Conservation (phyloP, 768 basidiomycete genomes). For the Albatrellus ellisii region DNA sequence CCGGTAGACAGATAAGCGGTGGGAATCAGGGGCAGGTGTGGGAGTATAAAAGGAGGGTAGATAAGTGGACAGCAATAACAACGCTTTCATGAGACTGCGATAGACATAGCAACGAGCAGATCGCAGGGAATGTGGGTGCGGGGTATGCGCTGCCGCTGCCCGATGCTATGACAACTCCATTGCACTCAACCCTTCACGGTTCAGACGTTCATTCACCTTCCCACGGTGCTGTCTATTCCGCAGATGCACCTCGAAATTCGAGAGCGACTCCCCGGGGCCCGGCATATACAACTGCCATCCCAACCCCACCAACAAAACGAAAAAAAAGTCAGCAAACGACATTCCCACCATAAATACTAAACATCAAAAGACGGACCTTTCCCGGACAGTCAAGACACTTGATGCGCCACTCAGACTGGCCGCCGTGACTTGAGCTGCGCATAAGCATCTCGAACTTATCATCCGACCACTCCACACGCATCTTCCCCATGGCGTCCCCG, state of each 20-base stretch:
- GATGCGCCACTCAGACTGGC: constrained; percentile 71
- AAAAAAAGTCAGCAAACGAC: neutral
- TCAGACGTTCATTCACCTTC: constrained; percentile 49
- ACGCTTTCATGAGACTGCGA: too few species aligned
- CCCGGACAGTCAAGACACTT: constrained; percentile 90
- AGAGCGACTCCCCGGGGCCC: constrained; percentile 33
- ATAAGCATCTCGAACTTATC: constrained; percentile 75
- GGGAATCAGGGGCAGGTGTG: too few species aligned
- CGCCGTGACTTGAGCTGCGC: constrained; percentile 35
- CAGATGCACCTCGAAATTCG: constrained; percentile 89
- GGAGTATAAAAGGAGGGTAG: too few species aligned
- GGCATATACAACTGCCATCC: constrained; percentile 9
- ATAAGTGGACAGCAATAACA: too few species aligned
- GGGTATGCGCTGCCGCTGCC: neutral
- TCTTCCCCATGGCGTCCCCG: constrained; percentile 43
- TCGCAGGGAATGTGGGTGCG: neutral
- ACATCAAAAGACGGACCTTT: constrained; percentile 40
- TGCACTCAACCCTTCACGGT: constrained; percentile 7
- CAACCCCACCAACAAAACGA: constrained; percentile 1
- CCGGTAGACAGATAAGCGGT: too few species aligned
- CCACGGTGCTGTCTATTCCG: constrained; percentile 73
- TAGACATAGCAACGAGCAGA: neutral
- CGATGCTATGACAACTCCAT: neutral
- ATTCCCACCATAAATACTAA: neutral
- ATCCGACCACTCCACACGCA: constrained; percentile 63